Evolutionary conservation across 805 yeast genomes (phyloP), one percentile per base, ranked within the genome.

Genomic region (Starmerella floricola): DNA sequence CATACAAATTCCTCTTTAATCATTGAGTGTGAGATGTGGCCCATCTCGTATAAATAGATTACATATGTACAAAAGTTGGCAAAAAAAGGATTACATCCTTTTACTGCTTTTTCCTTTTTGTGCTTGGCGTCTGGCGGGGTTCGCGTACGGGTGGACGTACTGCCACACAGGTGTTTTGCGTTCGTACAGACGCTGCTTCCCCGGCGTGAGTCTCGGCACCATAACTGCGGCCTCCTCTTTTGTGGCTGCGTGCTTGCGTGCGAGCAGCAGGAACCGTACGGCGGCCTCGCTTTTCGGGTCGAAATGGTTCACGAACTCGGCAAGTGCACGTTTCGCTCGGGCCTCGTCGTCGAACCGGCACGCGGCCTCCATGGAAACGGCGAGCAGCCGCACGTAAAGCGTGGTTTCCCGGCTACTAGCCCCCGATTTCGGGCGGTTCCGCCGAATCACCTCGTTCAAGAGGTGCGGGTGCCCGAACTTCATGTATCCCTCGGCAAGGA

Each of bases 311-410:
- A 32, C 32, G 19, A 51, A 37, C 39, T 46, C 42, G 12, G 26
- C 13, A 41, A 51, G 43, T 8, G 55, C 37, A 48, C 55, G 42
- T 18, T 45, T 19, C 8, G 52, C 53, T 10, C 55, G 49, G n/a
- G 17, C 35, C 1, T 5, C 27, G 28, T 55, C 57, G n/a, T 20
- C n/a, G 31, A 46, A 45, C 27, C 49, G 49, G 3, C 15, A 31
- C 3, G 58, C 55, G 3, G 50, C 51, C 24, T 45, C 46, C 37
- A 54, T 38, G 38, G 47, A 44, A n/a, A 51, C 41, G 8, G 51
- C 40, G 17, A 55, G 47, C 38, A 55, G 40, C 16, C 32, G 18
- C 20, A 42, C 23, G 15, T 49, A n/a, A 31, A 23, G n/a, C n/a
- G n/a, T n/a, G 23, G 26, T 23, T 23, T 23, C 26, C 26, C n/a